Conservation (phyloP, 495 filamentous ascomycete genomes). For the Aspergillus ostianus region DNA sequence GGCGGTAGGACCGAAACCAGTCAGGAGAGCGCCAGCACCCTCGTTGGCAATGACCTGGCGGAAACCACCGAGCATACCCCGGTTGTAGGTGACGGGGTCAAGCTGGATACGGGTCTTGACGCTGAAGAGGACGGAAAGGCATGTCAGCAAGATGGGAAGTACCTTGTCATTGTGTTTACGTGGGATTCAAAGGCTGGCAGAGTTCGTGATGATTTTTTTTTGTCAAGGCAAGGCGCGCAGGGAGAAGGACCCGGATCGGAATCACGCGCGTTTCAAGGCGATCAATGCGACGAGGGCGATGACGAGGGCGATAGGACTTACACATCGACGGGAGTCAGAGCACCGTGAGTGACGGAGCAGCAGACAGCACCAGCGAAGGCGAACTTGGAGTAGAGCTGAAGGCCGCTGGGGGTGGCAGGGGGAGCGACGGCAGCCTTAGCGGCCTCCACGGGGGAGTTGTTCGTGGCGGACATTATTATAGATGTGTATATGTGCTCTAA, state of each 20-base stretch:
- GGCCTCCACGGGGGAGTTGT: slow-evolving; percentile 40
- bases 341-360: slow-evolving; percentile 92
- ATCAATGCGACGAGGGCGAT: neutral
- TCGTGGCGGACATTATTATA: slow-evolving; percentile 44
- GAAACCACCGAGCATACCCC: slow-evolving; percentile 84
- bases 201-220: neutral
- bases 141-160: neutral
- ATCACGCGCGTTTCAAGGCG: slow-evolving; percentile 12
- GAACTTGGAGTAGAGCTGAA: slow-evolving; percentile 74
- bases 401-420: slow-evolving; percentile 47
- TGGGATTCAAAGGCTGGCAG: neutral
- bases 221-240: neutral
- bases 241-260: slow-evolving; percentile 4
- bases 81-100: slow-evolving; percentile 87
- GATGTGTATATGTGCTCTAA: slow-evolving; percentile 13
- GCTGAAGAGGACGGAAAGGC: slow-evolving; percentile 27
- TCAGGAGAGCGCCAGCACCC: slow-evolving; percentile 85
- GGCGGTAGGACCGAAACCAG: slow-evolving; percentile 81
- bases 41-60: slow-evolving; percentile 77
- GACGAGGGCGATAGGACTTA: slow-evolving; percentile 52
- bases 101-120: slow-evolving; percentile 96
- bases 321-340: slow-evolving; percentile 94
- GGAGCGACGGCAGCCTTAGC: slow-evolving; percentile 27
- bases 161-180: neutral
- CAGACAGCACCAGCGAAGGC: slow-evolving; percentile 91